Percentiles rank a stretch among this genome's conserved stretches.
Evolutionary conservation across 2,329 filamentous ascomycete genomes (phyloP).

Genomic region (Phyllosticta paracitricarpa): DNA sequence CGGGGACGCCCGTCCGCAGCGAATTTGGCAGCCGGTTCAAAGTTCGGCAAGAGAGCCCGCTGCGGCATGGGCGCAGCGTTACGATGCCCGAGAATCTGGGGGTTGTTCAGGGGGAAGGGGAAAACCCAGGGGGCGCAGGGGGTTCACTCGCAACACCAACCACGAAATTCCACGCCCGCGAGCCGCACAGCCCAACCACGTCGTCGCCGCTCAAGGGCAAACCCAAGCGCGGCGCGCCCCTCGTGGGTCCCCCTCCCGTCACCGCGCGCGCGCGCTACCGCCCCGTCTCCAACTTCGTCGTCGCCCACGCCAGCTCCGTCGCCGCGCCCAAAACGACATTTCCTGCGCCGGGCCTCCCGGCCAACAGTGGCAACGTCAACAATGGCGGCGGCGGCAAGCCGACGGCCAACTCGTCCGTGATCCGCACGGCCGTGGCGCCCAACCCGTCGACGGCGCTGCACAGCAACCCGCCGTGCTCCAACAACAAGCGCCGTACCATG

Average conservation of each 20-base stretch:
- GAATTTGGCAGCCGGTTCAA: neutral
- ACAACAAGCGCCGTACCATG: neutral
- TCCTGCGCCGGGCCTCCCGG: neutral
- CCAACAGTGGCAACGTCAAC: neutral
- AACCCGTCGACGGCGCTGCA: neutral
- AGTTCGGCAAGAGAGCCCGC: neutral
- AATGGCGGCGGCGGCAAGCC: neutral
- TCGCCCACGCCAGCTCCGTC: neutral
- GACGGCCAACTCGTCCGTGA: neutral
- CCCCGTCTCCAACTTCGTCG: neutral
- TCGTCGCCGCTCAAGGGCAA: neutral
- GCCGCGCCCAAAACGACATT: neutral
- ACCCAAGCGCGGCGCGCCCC: neutral
- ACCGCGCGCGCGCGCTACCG: neutral
- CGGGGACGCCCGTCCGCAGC: neutral
- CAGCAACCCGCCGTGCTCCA: neutral
- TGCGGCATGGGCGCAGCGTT: neutral
- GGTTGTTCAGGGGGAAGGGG: neutral
- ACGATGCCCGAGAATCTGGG: neutral
- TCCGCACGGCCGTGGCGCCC: neutral
- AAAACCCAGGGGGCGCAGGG: neutral
- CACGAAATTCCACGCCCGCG: neutral
- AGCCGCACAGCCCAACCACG: neutral
- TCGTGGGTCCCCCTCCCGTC: neutral
- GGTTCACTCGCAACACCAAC: neutral